phyloP scores from a whole-genome alignment of 345 rosid genomes.

The Salix viminalis region DNA sequence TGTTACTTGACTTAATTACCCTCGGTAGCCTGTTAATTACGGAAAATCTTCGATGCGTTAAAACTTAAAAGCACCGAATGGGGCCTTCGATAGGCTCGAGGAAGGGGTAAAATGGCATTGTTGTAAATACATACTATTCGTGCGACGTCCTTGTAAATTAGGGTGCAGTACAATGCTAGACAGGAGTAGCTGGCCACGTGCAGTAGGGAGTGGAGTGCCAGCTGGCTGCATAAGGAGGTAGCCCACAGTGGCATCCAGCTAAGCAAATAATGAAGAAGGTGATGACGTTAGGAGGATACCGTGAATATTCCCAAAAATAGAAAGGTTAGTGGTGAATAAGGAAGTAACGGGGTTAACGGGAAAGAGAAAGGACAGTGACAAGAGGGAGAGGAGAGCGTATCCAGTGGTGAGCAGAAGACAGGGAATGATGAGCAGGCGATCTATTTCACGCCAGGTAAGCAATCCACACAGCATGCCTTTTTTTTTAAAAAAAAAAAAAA shows the following conservation, averaged over 20 bases:
- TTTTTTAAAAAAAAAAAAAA: too few relatives aligned
- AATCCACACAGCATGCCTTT: neutral
- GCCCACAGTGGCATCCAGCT: conserved; percentile 34
- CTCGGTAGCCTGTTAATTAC: neutral
- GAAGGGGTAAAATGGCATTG: neutral
- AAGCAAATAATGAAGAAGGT: conserved; percentile 20
- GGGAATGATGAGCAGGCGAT: conserved; percentile 37
- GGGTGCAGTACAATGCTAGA: neutral
- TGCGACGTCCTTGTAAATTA: conserved; percentile 3
- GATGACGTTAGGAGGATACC: conserved; percentile 9
- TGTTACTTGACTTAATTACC: neutral
- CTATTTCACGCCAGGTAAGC: conserved; percentile 26
- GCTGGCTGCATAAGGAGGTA: conserved; percentile 28
- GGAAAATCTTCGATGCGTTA: neutral
- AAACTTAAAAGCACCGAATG: neutral
- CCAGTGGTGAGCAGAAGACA: conserved; percentile 6
- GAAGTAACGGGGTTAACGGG: conserved; percentile 1
- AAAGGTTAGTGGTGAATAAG: too few relatives aligned
- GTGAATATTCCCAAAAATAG: neutral
- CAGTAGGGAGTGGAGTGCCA: conserved; percentile 22
- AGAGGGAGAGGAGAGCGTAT: neutral
- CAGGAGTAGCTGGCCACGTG: conserved; percentile 42
- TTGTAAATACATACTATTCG: neutral
- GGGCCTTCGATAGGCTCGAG: conserved; percentile 8
- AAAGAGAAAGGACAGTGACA: conserved; percentile 22